Evolutionary conservation across 2,329 filamentous ascomycete species (phyloP).

Genomic region (Amylocarpus encephaloides): DNA sequence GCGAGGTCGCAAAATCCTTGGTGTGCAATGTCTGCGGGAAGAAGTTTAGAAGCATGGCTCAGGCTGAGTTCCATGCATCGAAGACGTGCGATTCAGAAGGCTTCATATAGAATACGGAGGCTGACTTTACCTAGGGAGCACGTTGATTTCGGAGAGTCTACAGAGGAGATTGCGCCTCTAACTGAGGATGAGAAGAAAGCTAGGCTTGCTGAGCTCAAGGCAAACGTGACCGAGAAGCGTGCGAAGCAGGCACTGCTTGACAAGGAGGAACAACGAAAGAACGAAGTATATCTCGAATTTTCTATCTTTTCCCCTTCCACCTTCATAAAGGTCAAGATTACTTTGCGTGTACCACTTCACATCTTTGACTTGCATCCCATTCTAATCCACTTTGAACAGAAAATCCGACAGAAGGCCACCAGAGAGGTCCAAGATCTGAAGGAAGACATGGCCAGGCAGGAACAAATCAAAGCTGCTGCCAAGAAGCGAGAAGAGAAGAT

Average conservation of each 20-base stretch:
- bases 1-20: constrained; percentile 69
- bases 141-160: constrained; percentile 86
- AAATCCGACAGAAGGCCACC: constrained; percentile 78
- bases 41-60: constrained; percentile 72
- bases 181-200: constrained; percentile 86
- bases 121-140: constrained; percentile 55
- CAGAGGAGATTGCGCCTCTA: constrained; percentile 82
- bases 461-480: constrained; percentile 85
- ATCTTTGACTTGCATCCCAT: too few relatives aligned
- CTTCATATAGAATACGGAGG: constrained; percentile 2
- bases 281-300: constrained; percentile 64
- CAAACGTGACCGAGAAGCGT: constrained; percentile 66
- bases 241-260: constrained; percentile 63
- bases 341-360: too few relatives aligned
- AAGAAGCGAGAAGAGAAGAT: constrained; percentile 83
- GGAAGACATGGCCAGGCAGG: constrained; percentile 80
- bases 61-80: constrained; percentile 84
- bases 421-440: constrained; percentile 84
- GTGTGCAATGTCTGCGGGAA: constrained; percentile 95
- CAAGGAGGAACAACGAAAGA: constrained; percentile 74
- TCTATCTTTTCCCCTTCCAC: too few relatives aligned
- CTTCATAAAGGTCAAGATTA: too few relatives aligned
- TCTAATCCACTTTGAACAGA: constrained; percentile 39
- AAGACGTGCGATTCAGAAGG: constrained; percentile 56
- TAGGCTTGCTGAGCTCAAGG: constrained; percentile 68